Base-by-base conservation (phyloP, 208 protist species). In the Balamuthia mandrillaris region DNA sequence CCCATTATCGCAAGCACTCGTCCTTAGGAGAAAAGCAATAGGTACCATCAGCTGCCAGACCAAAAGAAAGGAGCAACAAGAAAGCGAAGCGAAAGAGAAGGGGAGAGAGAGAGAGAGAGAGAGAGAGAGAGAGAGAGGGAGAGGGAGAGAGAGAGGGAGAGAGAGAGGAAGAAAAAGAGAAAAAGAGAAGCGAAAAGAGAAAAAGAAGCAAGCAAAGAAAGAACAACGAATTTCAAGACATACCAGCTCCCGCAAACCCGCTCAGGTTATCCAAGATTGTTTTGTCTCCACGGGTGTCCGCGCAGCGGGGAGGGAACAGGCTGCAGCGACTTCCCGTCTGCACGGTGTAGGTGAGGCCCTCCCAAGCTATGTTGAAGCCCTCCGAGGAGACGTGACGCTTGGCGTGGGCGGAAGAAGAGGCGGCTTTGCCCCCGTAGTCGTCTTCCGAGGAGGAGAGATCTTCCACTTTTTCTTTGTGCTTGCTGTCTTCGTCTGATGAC, bases 241-340 rank as follows among this genome's bases (percentile, higher is more conserved):
- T 78, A 58, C 74, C 74, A 9, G 74, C 74, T 44, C 37, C 74
- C n/a, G 74, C 74, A 61, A 81, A 58, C 47, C 74, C 74, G 27
- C 51, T 42, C 10, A 74, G 65, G 39, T 74, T 24, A 16, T 74
- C 65, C 41, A 74, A 42, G 16, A 74, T 37, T 42, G 45, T 74
- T 42, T 74, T 74, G 39, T 37, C 6, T 16, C 39, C 39, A 10
- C 35, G 45, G 3, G 41, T 37, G 5, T 52, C 7, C 6, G 51
- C 65, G n/a, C 45, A 7, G 39, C 45, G 51, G 65, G 65, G 65
- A 7, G 65, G 65, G 27, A 52, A 37, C 65, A 52, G 45, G 4
- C 7, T 49, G 35, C 45, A 2, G 1, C 65, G 65, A n/a, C n/a
- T n/a, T 39, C 39, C 10, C 1, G 35, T 27, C 33, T 74, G 65